Base-by-base conservation (phyloP, 495 filamentous ascomycete species). In the Annulohypoxylon maeteangense region DNA sequence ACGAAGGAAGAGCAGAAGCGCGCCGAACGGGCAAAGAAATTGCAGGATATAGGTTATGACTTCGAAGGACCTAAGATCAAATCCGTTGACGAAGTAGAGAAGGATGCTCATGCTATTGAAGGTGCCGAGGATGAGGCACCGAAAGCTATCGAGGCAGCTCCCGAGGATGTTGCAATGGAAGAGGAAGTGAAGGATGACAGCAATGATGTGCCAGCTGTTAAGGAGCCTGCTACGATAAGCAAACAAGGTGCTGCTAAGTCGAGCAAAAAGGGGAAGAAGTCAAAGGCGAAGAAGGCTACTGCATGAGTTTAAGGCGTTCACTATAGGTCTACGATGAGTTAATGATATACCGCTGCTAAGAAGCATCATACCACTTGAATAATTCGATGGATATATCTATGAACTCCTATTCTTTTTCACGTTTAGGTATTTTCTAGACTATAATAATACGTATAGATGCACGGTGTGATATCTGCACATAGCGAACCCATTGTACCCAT, bases 11-110 rank as follows among this genome's bases (percentile, higher is more conserved):
- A 91, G 81, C 82, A 86, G 74, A 89, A 85, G 75, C 81, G 95
- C 56, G 80, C 80, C 29, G 78, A 81, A 57, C 90, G 92, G 80
- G 87, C 87, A 0, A 85, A 91, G 76, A 91, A 92, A 82, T 79
- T 97, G 64, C 90, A 92, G 84, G 89, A 81, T 38, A 80, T 97
- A 51, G 95, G 90, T 22, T 99, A 99, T 79, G 91, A 96, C 57
- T 92, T 93, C 74, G 88, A 93, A 45, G 83, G 88, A 8, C 93
- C 93, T 2, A 81, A 82, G 67, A 78, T 97, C 72, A 95, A 90
- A 84, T 82, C 84, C 34, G 86, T 93, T 40, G 87, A 81, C 58
- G 80, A 80, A 42, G 65, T 62, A 40, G 34, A 50, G 7, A 72
- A 67, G 38, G 70, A 45, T 45, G 61, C 64, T 55, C 63, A 63